Conservation (phyloP, 208 protist species). For the Zelonia costaricensis region DNA sequence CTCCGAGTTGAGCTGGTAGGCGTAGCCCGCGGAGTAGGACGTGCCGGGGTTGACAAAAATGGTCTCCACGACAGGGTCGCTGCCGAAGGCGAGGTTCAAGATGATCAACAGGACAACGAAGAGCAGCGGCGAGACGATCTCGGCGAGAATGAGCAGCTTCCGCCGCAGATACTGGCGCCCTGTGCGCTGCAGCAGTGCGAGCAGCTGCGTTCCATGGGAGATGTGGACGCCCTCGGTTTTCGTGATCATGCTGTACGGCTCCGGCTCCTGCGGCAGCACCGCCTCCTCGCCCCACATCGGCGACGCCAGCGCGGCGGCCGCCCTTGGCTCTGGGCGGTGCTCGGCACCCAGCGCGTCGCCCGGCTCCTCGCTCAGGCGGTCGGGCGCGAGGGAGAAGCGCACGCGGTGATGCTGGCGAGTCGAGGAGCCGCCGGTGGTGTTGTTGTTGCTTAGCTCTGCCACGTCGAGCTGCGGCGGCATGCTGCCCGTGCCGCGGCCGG, state of each 20-base stretch:
- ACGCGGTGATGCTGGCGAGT: slow-evolving; percentile 3
- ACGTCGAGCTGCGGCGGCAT: slow-evolving; percentile 4
- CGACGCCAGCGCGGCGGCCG: neutral
- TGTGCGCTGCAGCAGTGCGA: slow-evolving; percentile 43
- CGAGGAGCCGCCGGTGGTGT: neutral
- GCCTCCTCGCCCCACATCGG: neutral
- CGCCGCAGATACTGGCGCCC: slow-evolving; percentile 30
- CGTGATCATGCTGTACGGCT: slow-evolving; percentile 30
- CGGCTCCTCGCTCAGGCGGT: neutral
- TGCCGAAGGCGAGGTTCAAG: slow-evolving; percentile 40
- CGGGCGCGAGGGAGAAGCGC: slow-evolving; percentile 5
- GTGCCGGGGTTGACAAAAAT: neutral
- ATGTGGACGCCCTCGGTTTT: slow-evolving; percentile 6
- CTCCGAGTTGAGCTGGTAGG: slow-evolving; percentile 11
- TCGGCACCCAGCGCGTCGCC: no score
- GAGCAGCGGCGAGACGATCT: slow-evolving; percentile 48
- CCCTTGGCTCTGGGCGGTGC: no score
- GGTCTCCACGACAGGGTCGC: slow-evolving; percentile 9
- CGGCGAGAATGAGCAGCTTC: slow-evolving; percentile 29
- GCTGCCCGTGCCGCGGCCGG: neutral
- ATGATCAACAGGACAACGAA: slow-evolving; percentile 49
- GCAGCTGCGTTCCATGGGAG: slow-evolving; percentile 21
- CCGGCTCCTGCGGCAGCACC: neutral
- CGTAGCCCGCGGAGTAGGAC: neutral
- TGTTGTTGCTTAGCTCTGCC: neutral